Evolutionary conservation across 2,329 filamentous ascomycete genomes (phyloP), one percentile per base, ranked within the genome.

Genomic region (Balansia obtecta): DNA sequence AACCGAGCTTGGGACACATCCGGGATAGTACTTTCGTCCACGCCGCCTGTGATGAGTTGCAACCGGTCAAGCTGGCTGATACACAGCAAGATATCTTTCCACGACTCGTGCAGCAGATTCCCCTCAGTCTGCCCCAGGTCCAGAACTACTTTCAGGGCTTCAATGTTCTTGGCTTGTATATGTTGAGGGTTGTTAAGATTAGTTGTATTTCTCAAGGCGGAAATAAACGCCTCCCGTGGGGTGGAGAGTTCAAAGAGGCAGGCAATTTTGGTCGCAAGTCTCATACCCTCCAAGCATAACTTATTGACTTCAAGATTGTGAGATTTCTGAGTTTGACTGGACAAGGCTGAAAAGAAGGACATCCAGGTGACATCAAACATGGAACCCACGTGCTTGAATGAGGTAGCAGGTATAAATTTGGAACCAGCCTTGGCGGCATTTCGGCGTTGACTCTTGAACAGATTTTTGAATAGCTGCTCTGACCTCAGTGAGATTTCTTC

Each of bases 351-450:
- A 61, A 98, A 85, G 66, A 96, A 94, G 10, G 91, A 95, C 91
- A 97, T 98, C 93, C 93, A 98, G 0, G 89, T 94, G 22, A 95
- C 89, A 60, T 95, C 90, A 62, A 98, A 97, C 93, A 98, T 98
- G 0, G 93, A 89, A 0, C 93, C 93, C 46, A 96, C 86, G 65
- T 98, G 93, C 59, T 88, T 91, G 64, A 88, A 90, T 0, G 90
- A 97, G 1, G 88, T 93, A 3, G 93, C 93, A 1, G 88, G 86
- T 50, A 98, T 94, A 66, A 93, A 98, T 72, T 82, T 68, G 74
- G 83, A 60, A 66, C 82, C 70, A 63, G 77, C 64, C 57, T 85
- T 85, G 41, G 85, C 71, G 1, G 87, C 82, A 53, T 87, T 93
- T 60, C 82, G 84, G 46, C 87, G 83, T 66, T 98, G 93, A 47